Conservation (phyloP, 108 stramenopile species). For the Nitzschia sp. region DNA sequence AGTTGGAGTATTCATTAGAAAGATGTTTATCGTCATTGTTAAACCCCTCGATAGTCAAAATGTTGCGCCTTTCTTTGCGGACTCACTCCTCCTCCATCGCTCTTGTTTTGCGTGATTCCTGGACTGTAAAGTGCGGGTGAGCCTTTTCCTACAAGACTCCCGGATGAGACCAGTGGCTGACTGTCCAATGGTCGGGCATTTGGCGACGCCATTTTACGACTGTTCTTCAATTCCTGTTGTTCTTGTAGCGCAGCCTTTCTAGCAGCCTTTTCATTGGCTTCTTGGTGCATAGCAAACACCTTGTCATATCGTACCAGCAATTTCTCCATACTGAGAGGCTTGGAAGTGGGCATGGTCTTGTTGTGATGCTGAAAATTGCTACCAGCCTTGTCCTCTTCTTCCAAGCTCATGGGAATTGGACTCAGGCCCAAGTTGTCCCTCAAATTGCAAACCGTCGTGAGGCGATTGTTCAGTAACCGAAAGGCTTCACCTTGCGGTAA, state of each 20-base stretch:
- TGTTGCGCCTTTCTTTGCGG: background rate
- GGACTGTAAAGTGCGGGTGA: background rate
- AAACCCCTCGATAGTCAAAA: conserved; percentile 4
- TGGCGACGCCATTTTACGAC: conserved; percentile 44
- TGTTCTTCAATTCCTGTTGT: conserved; percentile 13
- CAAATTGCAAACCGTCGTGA: conserved; percentile 87
- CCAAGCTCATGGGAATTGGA: conserved; percentile 16
- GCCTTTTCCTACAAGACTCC: background rate
- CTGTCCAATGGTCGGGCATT: conserved; percentile 9
- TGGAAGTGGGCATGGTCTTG: background rate
- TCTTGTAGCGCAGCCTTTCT: conserved; percentile 17
- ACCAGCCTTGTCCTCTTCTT: conserved; percentile 2
- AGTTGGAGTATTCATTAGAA: background rate
- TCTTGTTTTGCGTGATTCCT: conserved; percentile 3
- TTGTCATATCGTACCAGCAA: conserved; percentile 55
- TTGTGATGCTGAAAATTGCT: background rate
- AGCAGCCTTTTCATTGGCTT: conserved; percentile 38
- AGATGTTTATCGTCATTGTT: background rate
- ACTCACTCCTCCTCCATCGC: conserved; percentile 11
- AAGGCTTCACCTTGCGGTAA: conserved; percentile 94
- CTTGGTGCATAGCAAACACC: conserved; percentile 41
- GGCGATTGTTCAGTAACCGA: conserved; percentile 82
- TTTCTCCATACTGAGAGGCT: conserved; percentile 29
- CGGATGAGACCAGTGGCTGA: background rate
- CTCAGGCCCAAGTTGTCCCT: conserved; percentile 83